Conservation (phyloP, 164 flowering plant species). For the Taxillus chinensis region DNA sequence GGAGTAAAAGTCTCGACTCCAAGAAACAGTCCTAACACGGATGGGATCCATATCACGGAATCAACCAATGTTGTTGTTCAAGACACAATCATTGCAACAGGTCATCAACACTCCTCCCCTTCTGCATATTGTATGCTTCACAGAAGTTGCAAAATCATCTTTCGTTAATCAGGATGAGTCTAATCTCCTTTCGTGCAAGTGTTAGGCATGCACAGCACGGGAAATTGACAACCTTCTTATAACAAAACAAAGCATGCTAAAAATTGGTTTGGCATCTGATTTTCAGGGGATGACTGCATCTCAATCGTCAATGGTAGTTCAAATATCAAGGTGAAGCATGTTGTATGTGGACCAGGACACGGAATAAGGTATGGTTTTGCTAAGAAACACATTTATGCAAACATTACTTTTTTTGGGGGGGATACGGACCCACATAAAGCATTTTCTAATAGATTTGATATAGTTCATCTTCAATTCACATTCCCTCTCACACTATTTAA, state of each 20-base stretch:
- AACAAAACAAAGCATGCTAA: too few relatives aligned
- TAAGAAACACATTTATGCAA: background rate
- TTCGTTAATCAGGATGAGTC: too few relatives aligned
- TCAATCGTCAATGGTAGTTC: constrained; percentile 84
- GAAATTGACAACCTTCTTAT: too few relatives aligned
- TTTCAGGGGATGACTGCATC: constrained; percentile 75
- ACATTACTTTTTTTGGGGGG: too few relatives aligned
- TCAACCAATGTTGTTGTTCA: constrained; percentile 70
- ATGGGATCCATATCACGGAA: constrained; percentile 78
- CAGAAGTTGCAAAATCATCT: background rate
- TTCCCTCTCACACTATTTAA: background rate
- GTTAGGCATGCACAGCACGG: too few relatives aligned
- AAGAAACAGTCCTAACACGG: constrained; percentile 93
- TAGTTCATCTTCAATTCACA: too few relatives aligned
- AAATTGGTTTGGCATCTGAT: background rate
- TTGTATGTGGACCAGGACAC: constrained; percentile 85
- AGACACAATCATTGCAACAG: constrained; percentile 82
- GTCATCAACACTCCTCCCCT: constrained; percentile 18
- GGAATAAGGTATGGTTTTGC: constrained; percentile 60
- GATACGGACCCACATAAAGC: too few relatives aligned
- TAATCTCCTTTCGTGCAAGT: too few relatives aligned
- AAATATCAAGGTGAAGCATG: constrained; percentile 68
- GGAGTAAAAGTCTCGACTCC: constrained; percentile 59
- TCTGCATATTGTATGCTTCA: background rate
- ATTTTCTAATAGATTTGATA: too few relatives aligned